These are phyloP conservation scores for Olyra latifolia DNA, from an alignment of 176 grass and related monocot genomes.

Conservation along the genomic window DNA sequence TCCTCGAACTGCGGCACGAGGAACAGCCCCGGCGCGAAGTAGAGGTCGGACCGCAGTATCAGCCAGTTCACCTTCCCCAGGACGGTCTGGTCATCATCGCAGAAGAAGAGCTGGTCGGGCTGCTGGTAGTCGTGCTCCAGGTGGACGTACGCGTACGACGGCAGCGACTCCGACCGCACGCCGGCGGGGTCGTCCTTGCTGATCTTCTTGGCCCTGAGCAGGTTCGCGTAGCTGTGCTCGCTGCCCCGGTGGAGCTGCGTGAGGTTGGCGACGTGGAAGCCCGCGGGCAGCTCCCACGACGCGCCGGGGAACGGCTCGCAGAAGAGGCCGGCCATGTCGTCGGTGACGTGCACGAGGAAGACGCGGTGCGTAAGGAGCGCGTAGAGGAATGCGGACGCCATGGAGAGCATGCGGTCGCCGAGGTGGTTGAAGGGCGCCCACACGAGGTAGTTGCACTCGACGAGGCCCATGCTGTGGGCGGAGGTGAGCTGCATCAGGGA, in stretches of 20 bases:
- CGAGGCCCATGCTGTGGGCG: slow-evolving; percentile 40
- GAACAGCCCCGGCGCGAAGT: slow-evolving; percentile 68
- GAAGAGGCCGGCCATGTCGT: slow-evolving; percentile 58
- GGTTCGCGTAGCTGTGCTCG: slow-evolving; percentile 49
- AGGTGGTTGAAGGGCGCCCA: slow-evolving; percentile 50
- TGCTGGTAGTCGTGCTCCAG: slow-evolving; percentile 54
- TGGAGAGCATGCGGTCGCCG: slow-evolving; percentile 60
- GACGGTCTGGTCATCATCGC: slow-evolving; percentile 57
- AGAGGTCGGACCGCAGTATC: slow-evolving; percentile 63
- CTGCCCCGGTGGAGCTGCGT: slow-evolving; percentile 37
- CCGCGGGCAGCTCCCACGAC: slow-evolving; percentile 44
- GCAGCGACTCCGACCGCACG: slow-evolving; percentile 33
- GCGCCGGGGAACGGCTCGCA: slow-evolving; percentile 66
- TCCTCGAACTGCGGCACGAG: slow-evolving; percentile 64
- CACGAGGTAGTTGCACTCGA: slow-evolving; percentile 64
- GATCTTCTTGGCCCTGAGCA: slow-evolving; percentile 31
- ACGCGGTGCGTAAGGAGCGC: slow-evolving; percentile 61
- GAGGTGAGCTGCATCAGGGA: slow-evolving; percentile 44
- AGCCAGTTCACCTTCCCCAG: slow-evolving; percentile 66
- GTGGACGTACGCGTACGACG: slow-evolving; percentile 55
- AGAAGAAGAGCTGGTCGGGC: slow-evolving; percentile 62
- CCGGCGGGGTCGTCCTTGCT: not conserved
- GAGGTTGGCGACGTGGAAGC: slow-evolving; percentile 47
- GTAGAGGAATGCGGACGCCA: slow-evolving; percentile 68
- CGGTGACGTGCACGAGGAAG: slow-evolving; percentile 42